Conservation (phyloP, 371 early-diverging fungal species). For the Nematocida parisii region DNA sequence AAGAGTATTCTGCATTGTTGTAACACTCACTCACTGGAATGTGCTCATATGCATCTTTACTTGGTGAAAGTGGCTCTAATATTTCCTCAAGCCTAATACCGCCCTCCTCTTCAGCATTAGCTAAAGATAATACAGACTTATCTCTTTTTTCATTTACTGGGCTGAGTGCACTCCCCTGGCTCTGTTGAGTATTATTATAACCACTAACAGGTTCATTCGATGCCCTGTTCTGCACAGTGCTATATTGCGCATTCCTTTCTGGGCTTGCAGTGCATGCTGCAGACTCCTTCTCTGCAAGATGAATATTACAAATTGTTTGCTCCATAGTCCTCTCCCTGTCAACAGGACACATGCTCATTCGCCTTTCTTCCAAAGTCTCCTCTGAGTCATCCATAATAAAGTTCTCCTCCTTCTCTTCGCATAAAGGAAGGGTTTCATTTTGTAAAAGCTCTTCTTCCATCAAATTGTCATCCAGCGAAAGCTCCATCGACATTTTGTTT, state of each 20-base stretch:
- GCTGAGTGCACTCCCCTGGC: not conserved
- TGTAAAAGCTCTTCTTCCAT: conserved; percentile 15
- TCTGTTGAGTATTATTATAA: not conserved
- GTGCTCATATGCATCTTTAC: not conserved
- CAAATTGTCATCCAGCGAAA: conserved; percentile 15
- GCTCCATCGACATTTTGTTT: not conserved
- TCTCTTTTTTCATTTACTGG: not conserved
- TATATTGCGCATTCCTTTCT: not conserved
- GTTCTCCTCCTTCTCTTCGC: conserved; percentile 53
- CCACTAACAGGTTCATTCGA: not conserved
- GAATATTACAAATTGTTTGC: conserved; percentile 22
- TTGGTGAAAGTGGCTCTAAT: not conserved
- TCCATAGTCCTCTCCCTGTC: conserved; percentile 45
- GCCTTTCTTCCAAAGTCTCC: conserved; percentile 35
- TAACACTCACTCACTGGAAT: not conserved
- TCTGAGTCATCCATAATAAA: conserved; percentile 62
- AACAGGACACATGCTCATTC: conserved; percentile 49
- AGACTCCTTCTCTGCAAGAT: not conserved
- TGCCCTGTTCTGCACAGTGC: not conserved
- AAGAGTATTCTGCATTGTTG: conserved; percentile 9
- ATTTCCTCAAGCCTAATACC: not conserved
- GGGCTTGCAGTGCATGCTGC: not conserved
- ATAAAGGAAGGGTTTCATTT: conserved; percentile 34
- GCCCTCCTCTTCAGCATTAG: not conserved
- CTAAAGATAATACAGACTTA: not conserved